phyloP scores from a whole-genome alignment of 2,329 filamentous ascomycete genomes.

The Sclerotinia glacialis region DNA sequence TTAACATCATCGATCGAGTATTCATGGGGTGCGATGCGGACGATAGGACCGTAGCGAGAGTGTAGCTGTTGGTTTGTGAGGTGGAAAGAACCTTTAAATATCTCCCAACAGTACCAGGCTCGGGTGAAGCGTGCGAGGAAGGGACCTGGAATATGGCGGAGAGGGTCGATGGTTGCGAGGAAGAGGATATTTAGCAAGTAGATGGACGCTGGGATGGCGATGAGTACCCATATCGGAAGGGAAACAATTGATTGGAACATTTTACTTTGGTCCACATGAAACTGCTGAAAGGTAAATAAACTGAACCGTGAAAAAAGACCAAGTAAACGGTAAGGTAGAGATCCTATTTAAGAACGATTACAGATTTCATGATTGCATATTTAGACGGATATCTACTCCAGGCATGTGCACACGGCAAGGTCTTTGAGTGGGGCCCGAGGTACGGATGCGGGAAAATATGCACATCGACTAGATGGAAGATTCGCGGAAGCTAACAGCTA shows the following conservation, averaged over 20 bases:
- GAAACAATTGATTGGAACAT: constrained; percentile 10
- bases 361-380: no score
- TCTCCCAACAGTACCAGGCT: constrained; percentile 44
- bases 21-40: constrained; percentile 49
- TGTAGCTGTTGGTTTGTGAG: constrained; percentile 40
- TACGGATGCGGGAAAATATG: no score
- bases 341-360: not conserved
- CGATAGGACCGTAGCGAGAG: constrained; percentile 47
- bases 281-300: not conserved
- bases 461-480: no score
- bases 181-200: constrained; percentile 9
- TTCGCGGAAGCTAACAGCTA: no score
- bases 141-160: constrained; percentile 47
- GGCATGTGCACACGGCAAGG: no score
- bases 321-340: not conserved
- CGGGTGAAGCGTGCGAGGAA: constrained; percentile 46
- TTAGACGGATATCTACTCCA: no score
- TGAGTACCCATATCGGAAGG: constrained; percentile 5
- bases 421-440: no score
- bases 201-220: not conserved
- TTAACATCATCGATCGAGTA: constrained; percentile 47
- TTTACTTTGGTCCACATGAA: not conserved
- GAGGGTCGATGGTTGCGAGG: constrained; percentile 27
- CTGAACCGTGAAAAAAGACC: not conserved
- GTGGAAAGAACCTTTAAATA: constrained; percentile 27